Evolutionary conservation across 441 rosid genomes (phyloP), one percentile per base, ranked within the genome.

Genomic region (Gossypium trilobum): DNA sequence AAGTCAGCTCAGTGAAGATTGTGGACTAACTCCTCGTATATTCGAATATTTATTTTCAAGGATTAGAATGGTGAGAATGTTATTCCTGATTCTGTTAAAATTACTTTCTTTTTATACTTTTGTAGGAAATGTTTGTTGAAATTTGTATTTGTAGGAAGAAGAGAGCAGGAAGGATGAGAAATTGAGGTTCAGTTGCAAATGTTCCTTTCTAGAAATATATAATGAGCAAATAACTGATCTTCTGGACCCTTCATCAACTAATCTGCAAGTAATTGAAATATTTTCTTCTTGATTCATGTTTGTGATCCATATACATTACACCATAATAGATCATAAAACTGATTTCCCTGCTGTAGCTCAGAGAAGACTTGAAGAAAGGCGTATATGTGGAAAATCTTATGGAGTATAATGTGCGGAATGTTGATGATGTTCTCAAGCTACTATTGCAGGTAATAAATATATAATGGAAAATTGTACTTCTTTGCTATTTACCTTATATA

Each of bases 161-260:
- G 96, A 90, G 71, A 81, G 80, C 63, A 86, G 92, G 79, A 87
- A 81, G 74, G 87, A 89, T 71, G 93, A 93, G 77, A 90, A 85
- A 22, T 82, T 91, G 74, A 84, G 78, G 76, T 93, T 88, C 77
- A 87, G 90, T 77, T 93, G 98, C 85, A 91, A 91, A 79, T 93
- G 97, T 77, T 93, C 97, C 68, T 93, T 93, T 80, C 80, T 93
- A 72, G 98, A 93, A 89, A 87, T 93, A 81, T 91, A 93, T 78
- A 93, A 93, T 33, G 98, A 93, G 86, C 98, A 93, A 73, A 91
- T 89, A 71, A 93, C 88, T 1, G 97, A 93, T 78, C 89, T 93
- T 64, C 71, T 93, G 81, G 98, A 93, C 77, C 93, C 98, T 64
- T 89, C 93, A n/a, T 91, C 95, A 9, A 86, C 86, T 73, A 93